Evolutionary conservation across 2,329 filamentous ascomycete species (phyloP).

Genomic region (Cadophora sp.): DNA sequence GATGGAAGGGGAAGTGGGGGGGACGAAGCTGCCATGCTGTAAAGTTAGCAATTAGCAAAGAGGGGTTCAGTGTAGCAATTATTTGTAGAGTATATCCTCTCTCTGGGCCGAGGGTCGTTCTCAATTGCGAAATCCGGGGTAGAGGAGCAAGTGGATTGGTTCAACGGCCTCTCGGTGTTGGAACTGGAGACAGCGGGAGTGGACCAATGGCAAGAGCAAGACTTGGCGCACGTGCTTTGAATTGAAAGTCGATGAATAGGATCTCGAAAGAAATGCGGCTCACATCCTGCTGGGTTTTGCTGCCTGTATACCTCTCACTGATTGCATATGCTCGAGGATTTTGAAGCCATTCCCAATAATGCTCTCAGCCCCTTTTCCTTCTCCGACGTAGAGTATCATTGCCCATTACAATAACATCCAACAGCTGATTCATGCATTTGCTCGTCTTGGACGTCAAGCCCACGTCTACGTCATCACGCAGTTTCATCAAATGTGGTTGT

Average conservation of each 20-base stretch:
- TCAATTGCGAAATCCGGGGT: slow-evolving; percentile 3
- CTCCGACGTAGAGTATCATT: not conserved
- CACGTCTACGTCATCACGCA: not conserved
- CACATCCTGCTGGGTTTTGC: no score
- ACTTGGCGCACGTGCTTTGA: not conserved
- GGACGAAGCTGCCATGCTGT: slow-evolving; percentile 27
- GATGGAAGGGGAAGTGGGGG: slow-evolving; percentile 54
- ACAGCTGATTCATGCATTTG: slow-evolving; percentile 1
- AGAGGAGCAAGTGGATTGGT: slow-evolving; percentile 2
- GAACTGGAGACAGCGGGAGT: not conserved
- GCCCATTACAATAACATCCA: not conserved
- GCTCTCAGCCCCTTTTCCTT: not conserved
- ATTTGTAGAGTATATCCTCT: not conserved
- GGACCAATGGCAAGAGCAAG: not conserved
- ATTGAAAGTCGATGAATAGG: not conserved
- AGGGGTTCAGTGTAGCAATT: slow-evolving; percentile 14
- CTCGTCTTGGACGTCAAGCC: not conserved
- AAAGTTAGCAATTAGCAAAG: slow-evolving; percentile 13
- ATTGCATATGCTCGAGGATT: not conserved
- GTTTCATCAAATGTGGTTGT: slow-evolving; percentile 1
- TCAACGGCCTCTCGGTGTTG: not conserved
- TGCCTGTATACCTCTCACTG: no score
- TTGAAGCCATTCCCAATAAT: slow-evolving; percentile 2
- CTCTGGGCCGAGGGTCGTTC: not conserved
- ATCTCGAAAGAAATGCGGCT: no score